These are phyloP conservation scores for Gossypium longicalyx DNA, from an alignment of 345 rosid genomes.

Conservation along the genomic window DNA sequence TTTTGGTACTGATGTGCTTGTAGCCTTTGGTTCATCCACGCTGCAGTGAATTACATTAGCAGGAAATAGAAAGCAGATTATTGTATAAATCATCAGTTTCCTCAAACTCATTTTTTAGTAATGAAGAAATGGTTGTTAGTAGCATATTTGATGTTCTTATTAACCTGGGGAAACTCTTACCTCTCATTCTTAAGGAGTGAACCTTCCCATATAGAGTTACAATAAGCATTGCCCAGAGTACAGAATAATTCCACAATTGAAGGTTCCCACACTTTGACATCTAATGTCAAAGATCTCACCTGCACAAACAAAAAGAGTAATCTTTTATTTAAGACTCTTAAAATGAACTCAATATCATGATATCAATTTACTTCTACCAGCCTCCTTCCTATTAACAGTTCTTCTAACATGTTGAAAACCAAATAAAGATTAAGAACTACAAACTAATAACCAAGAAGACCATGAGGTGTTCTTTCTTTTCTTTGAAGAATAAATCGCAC, in stretches of 20 bases:
- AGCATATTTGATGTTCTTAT: neutral
- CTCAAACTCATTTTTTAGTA: neutral
- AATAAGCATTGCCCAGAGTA: conserved; percentile 64
- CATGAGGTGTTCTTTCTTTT: neutral
- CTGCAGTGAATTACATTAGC: conserved; percentile 30
- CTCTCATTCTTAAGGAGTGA: conserved; percentile 37
- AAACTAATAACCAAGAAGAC: neutral
- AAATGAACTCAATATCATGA: conserved; percentile 5
- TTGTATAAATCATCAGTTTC: neutral
- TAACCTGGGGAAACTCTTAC: conserved; percentile 32
- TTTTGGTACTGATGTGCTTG: conserved; percentile 36
- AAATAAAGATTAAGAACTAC: neutral
- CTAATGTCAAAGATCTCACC: conserved; percentile 84
- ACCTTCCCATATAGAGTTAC: conserved; percentile 84
- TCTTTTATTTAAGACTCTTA: neutral
- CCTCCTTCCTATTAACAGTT: neutral
- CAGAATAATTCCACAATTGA: conserved; percentile 62
- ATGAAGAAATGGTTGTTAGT: neutral
- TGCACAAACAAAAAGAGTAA: conserved; percentile 27
- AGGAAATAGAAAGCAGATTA: neutral
- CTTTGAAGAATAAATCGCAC: conserved; percentile 30
- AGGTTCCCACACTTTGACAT: conserved; percentile 91
- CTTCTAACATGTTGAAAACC: neutral
- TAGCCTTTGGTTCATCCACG: conserved; percentile 26
- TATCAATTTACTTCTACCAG: neutral